Conservation (phyloP, 2,329 filamentous ascomycete species). For the Cordyceps farinosa region DNA sequence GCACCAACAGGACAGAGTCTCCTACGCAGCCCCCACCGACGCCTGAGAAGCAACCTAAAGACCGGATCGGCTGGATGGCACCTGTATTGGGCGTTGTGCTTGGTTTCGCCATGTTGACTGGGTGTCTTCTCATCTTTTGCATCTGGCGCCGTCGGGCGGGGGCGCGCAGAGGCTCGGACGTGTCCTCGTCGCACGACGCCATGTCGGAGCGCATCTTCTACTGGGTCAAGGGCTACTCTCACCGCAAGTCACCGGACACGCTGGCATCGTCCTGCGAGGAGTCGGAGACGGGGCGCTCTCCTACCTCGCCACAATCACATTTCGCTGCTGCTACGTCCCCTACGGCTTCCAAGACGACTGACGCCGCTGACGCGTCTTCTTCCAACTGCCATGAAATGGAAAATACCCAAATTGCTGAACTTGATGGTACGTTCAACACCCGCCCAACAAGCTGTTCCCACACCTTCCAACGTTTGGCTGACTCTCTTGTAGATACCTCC, state of each 20-base stretch:
- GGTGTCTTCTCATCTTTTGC: constrained; percentile 47
- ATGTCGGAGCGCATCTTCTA: constrained; percentile 43
- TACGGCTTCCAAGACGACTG: not conserved
- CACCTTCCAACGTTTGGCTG: not conserved
- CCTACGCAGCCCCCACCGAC: constrained; percentile 22
- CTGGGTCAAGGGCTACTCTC: constrained; percentile 49
- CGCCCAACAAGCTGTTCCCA: not conserved
- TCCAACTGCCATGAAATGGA: constrained; percentile 36
- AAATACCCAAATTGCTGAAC: constrained; percentile 43
- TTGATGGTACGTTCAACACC: constrained; percentile 39
- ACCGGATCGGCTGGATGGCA: constrained; percentile 54
- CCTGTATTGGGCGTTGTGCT: constrained; percentile 61
- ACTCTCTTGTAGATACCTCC: constrained; percentile 38
- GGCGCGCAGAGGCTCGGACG: not conserved
- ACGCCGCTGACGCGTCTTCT: not conserved
- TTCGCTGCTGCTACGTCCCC: not conserved
- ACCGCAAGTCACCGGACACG: not conserved
- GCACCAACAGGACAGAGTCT: constrained; percentile 19
- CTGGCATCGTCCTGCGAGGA: not conserved
- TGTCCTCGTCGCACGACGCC: constrained; percentile 30
- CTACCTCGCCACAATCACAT: not conserved
- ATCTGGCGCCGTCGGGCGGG: constrained; percentile 43
- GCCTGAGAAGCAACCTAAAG: constrained; percentile 27
- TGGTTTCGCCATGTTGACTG: constrained; percentile 53
- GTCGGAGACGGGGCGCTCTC: not conserved